Evolutionary conservation across 2,329 filamentous ascomycete genomes (phyloP).

Genomic region (Amesomyces nigricolor): DNA sequence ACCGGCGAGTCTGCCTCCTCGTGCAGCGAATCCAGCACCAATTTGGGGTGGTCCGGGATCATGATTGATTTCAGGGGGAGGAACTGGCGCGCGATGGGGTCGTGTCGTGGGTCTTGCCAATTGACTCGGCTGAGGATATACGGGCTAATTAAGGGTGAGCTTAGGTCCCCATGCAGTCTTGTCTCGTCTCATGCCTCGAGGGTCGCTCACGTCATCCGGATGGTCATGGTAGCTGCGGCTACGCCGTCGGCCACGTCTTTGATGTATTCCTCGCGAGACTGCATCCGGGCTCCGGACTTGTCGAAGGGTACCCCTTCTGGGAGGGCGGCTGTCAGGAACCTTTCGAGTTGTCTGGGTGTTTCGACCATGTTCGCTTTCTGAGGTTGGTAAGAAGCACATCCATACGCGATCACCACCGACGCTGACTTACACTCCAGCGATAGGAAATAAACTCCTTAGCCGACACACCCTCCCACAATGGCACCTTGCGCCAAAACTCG

Average conservation of each 20-base stretch:
- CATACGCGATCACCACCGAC: not conserved
- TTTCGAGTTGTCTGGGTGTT: conserved; percentile 39
- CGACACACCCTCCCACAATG: conserved; percentile 44
- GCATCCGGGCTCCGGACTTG: conserved; percentile 30
- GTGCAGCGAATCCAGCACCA: conserved; percentile 53
- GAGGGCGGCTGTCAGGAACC: conserved; percentile 45
- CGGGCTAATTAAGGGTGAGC: conserved; percentile 35
- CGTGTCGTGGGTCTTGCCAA: conserved; percentile 53
- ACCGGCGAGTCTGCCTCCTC: conserved; percentile 53
- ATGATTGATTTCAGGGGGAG: conserved; percentile 50
- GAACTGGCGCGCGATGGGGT: conserved; percentile 57
- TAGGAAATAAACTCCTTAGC: conserved; percentile 47
- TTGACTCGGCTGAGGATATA: conserved; percentile 55
- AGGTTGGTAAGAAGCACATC: not conserved
- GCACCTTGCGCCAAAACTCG: conserved; percentile 48
- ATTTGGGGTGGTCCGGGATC: conserved; percentile 47
- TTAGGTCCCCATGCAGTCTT: not conserved
- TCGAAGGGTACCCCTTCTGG: conserved; percentile 44
- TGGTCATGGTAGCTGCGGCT: conserved; percentile 51
- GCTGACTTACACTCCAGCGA: conserved; percentile 46
- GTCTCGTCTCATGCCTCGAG: not conserved
- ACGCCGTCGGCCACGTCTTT: conserved; percentile 49
- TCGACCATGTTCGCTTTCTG: conserved; percentile 47
- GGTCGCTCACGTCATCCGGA: conserved; percentile 46
- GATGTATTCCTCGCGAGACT: conserved; percentile 48